Percentiles rank a stretch among this genome's conserved stretches.
Evolutionary conservation across 2,329 filamentous ascomycete genomes (phyloP).

Genomic region (Xylariaceae sp.): DNA sequence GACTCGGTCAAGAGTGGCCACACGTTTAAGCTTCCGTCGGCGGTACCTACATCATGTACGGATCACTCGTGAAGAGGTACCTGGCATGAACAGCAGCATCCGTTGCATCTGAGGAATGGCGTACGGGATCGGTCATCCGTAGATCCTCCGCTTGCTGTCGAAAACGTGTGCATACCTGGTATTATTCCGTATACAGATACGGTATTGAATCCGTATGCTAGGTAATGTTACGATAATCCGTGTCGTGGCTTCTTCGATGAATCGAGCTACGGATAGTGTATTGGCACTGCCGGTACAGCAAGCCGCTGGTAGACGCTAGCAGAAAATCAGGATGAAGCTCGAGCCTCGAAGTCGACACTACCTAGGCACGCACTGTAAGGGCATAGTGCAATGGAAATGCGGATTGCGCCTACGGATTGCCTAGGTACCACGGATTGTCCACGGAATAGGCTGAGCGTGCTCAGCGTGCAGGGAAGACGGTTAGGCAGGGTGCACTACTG

Average conservation of each 20-base stretch:
- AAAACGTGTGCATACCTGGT: not conserved
- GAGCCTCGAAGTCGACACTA: not conserved
- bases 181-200: no score
- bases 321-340: not conserved
- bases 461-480: no score
- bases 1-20: slow-evolving; percentile 14
- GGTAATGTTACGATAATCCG: no score
- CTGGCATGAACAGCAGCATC: not conserved
- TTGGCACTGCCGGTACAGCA: not conserved
- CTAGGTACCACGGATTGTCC: no score
- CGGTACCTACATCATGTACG: not conserved
- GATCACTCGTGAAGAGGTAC: not conserved
- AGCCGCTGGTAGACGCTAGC: not conserved
- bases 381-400: no score
- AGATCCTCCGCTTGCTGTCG: not conserved
- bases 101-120: no score
- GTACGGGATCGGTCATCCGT: not conserved
- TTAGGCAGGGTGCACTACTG: no score
- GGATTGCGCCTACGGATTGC: no score
- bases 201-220: no score
- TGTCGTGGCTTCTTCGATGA: no score
- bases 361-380: not conserved
- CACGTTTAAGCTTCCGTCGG: slow-evolving; percentile 11
- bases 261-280: no score
- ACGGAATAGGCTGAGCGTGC: no score